Evolutionary conservation across 495 filamentous ascomycete species (phyloP), one percentile per base, ranked within the genome.

Genomic region (Aspergillus panamensis): DNA sequence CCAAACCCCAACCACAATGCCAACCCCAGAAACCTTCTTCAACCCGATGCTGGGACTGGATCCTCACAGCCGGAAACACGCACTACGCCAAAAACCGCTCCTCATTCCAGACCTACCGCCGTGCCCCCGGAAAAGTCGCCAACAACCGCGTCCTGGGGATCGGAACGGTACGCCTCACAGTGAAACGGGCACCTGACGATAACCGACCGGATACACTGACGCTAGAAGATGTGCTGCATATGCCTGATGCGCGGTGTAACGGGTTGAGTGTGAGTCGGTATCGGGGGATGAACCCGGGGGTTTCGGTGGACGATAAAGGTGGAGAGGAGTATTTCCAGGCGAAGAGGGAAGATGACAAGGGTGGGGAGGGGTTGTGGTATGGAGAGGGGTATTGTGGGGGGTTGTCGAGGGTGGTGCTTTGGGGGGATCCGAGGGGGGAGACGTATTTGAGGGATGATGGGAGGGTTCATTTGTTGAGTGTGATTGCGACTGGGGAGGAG

Each of bases 51-150:
- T 69, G 60, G 60, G 60, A 65, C 54, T 69, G 67, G 67, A 59
- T 67, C 42, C n/a, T 67, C 21, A 48, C 57, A 0, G 14, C 19
- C 25, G 62, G 65, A n/a, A 65, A 60, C 60, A 48, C 44, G 1
- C 67, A 69, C 64, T 65, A 63, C 59, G 67, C 64, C 44, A 65
- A 62, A 21, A 65, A 69, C 59, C 65, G 67, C 48, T 55, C 67
- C 14, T 53, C 62, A 1, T 69, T 69, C 51, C 48, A 8, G 10
- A 61, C 48, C 6, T 69, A 69, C 54, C 64, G 62, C 1, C 64
- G 62, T 7, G 44, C 53, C 2, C 59, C 60, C 17, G 44, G 58
- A 20, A 52, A 62, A 10, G 58, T 60, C 43, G 50, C 21, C 32
- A 32, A 45, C 19, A 25, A 19, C 1, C 50, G 53, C 20, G 56